Conservation (phyloP, 2,329 filamentous ascomycete genomes). For the Beauveria sp. region DNA sequence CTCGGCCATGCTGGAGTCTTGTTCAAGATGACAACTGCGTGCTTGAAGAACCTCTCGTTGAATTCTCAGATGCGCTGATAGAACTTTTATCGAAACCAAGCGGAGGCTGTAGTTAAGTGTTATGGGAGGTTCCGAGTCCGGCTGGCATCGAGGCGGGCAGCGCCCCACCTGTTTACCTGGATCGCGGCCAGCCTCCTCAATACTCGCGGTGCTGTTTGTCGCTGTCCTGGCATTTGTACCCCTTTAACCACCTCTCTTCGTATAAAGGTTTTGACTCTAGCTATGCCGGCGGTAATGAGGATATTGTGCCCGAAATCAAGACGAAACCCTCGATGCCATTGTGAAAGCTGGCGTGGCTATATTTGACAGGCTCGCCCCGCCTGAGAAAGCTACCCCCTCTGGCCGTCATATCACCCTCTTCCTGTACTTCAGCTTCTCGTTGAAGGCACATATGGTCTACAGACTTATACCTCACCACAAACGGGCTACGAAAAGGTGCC, state of each 20-base stretch:
- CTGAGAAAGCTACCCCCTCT: neutral
- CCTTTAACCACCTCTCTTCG: no score
- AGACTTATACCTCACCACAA: neutral
- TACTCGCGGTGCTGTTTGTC: no score
- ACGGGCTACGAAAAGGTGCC: neutral
- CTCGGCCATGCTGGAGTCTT: conserved; percentile 13
- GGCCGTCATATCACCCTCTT: neutral
- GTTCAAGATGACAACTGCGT: neutral
- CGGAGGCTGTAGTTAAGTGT: neutral
- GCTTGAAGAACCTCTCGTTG: neutral
- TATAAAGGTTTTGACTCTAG: no score
- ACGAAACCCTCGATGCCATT: neutral
- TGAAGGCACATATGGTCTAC: neutral
- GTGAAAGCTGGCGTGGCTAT: neutral
- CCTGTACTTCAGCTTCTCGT: neutral
- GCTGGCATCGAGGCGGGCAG: neutral
- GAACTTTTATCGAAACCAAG: neutral
- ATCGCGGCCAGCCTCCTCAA: neutral
- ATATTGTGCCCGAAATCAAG: neutral
- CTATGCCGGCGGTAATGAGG: neutral
- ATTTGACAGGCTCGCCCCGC: neutral
- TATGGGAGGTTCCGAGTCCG: neutral
- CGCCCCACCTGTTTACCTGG: neutral
- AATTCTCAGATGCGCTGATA: neutral
- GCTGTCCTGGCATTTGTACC: no score